Percentiles rank a stretch among this genome's conserved stretches.
Conservation (phyloP, 148 eudicot genomes). For the Spergularia marina region DNA sequence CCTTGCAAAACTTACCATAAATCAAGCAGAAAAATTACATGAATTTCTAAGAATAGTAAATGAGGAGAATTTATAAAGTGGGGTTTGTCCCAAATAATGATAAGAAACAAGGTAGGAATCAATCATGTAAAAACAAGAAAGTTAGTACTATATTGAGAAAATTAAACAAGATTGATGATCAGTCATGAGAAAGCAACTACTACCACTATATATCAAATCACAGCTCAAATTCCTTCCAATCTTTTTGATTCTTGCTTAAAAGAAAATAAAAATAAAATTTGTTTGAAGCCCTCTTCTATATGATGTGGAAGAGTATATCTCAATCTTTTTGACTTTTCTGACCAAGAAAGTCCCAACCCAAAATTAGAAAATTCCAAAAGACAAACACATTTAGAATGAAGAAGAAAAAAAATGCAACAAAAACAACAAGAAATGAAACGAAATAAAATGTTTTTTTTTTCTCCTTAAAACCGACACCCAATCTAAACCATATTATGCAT, state of each 20-base stretch:
- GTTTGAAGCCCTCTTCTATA: too few species aligned
- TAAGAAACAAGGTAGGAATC: constrained; percentile 18
- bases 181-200: not conserved
- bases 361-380: constrained; percentile 22
- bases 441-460: not conserved
- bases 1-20: not conserved
- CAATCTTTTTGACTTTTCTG: constrained; percentile 21
- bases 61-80: not conserved
- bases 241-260: not conserved
- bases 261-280: constrained; percentile 3
- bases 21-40: not conserved
- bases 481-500: not conserved
- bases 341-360: constrained; percentile 24
- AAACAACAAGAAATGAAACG: not conserved
- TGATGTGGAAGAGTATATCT: not conserved
- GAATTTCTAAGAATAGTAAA: not conserved
- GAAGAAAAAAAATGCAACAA: constrained; percentile 7
- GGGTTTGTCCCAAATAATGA: constrained; percentile 13
- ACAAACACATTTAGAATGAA: constrained; percentile 4
- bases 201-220: constrained; percentile 15
- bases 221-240: not conserved
- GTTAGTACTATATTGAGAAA: constrained; percentile 8
- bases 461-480: constrained; percentile 14
- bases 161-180: constrained; percentile 11
- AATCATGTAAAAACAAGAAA: constrained; percentile 4